Percentiles rank a stretch among this genome's conserved stretches.
phyloP scores from a whole-genome alignment of 1,284 basidiomycete species.

The Austroboletus novae-zelandiae region DNA sequence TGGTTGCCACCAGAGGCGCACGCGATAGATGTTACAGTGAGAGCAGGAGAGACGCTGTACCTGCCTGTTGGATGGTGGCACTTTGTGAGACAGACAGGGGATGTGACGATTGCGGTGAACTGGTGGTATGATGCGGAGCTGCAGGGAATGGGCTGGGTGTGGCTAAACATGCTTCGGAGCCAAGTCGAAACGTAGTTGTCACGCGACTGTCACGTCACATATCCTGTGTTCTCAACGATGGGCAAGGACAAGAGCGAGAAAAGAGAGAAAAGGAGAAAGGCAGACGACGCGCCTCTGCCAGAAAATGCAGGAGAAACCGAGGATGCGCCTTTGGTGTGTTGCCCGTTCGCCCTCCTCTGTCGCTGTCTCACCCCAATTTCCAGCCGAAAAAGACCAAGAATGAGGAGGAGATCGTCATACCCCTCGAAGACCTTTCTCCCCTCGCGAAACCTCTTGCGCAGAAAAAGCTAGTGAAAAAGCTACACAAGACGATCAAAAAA shows the following conservation, averaged over 20 bases:
- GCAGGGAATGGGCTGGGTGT: constrained; percentile 65
- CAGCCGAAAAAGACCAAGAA: constrained; percentile 61
- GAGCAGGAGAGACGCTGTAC: constrained; percentile 80
- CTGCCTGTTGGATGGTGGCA: constrained; percentile 93
- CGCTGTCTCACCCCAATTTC: constrained; percentile 8
- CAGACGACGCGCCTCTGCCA: constrained; percentile 33
- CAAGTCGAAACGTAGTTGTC: constrained; percentile 30
- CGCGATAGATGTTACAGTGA: constrained; percentile 64
- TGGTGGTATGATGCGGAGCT: constrained; percentile 87
- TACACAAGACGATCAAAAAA: constrained; percentile 92
- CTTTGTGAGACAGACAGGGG: constrained; percentile 66
- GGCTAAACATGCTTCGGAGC: constrained; percentile 59
- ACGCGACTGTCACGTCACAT: constrained; percentile 25
- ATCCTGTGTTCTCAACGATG: constrained; percentile 35
- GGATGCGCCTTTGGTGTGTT: constrained; percentile 44
- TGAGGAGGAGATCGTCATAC: constrained; percentile 65
- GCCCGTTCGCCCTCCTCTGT: not conserved
- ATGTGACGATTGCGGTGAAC: constrained; percentile 75
- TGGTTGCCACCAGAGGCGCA: constrained; percentile 51
- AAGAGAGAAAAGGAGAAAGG: constrained; percentile 46
- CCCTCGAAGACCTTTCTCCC: constrained; percentile 81
- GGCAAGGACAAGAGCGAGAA: constrained; percentile 69
- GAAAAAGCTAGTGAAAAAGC: constrained; percentile 89
- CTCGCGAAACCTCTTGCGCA: constrained; percentile 88
- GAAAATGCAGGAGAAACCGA: constrained; percentile 56